These are phyloP conservation scores for Breynia disticha DNA, from an alignment of 441 rosid genomes.

Conservation along the genomic window DNA sequence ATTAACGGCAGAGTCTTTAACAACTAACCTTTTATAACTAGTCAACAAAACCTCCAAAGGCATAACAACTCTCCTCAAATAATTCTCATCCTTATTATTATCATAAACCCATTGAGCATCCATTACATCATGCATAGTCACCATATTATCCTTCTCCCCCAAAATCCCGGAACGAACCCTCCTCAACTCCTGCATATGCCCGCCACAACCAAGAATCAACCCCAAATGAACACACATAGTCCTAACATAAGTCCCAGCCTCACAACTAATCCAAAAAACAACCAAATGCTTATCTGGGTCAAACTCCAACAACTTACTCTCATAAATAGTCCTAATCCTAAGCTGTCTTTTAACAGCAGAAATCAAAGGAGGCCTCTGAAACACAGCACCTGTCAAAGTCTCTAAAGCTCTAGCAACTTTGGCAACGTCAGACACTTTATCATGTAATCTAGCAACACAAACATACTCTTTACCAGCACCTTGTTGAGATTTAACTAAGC, in stretches of 20 bases:
- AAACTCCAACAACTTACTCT: constrained; percentile 80
- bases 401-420: constrained; percentile 86
- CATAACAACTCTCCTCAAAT: constrained; percentile 81
- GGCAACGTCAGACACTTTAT: constrained; percentile 65
- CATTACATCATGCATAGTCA: constrained; percentile 90
- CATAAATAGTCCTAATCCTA: constrained; percentile 78
- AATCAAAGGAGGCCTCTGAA: constrained; percentile 79
- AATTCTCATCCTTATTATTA: constrained; percentile 51
- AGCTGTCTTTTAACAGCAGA: constrained; percentile 92
- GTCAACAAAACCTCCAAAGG: constrained; percentile 78
- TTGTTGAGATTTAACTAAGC: constrained; percentile 89
- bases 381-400: constrained; percentile 79
- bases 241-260: constrained; percentile 92
- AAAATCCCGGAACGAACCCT: constrained; percentile 84
- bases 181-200: constrained; percentile 91
- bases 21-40: constrained; percentile 86
- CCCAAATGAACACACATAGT: constrained; percentile 93
- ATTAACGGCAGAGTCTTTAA: constrained; percentile 84
- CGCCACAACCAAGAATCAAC: constrained; percentile 79
- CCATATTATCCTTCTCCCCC: constrained; percentile 93
- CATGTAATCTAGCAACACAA: constrained; percentile 80
- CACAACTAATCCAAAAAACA: constrained; percentile 94
- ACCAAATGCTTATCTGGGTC: constrained; percentile 72
- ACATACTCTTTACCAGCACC: constrained; percentile 95
- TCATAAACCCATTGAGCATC: constrained; percentile 81